phyloP scores from a whole-genome alignment of 495 filamentous ascomycete species.

The Trypethelium eluteriae region DNA sequence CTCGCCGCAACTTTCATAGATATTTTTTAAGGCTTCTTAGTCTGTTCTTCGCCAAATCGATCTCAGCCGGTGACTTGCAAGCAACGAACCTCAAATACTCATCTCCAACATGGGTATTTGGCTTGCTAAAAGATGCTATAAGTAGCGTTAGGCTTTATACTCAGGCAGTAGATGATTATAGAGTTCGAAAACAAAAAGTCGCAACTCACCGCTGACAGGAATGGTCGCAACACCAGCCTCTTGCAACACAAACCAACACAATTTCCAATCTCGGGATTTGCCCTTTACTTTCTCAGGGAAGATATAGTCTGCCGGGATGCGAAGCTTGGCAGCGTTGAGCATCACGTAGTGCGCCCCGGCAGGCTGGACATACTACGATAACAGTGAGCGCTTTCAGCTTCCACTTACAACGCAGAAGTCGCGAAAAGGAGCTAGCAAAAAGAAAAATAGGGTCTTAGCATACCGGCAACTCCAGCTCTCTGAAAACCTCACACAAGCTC shows the following conservation, averaged over 20 bases:
- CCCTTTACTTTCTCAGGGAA: not conserved
- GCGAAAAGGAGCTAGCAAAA: too few species aligned
- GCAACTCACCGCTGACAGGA: slow-evolving; percentile 1
- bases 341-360: slow-evolving; percentile 18
- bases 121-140: not conserved
- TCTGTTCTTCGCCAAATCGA: not conserved
- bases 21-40: not conserved
- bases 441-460: not conserved
- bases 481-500: slow-evolving; percentile 13
- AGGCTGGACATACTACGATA: slow-evolving; percentile 19
- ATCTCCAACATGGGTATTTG: not conserved
- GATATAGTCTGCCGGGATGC: not conserved
- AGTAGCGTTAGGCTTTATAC: not conserved
- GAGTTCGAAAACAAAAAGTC: not conserved
- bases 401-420: too few species aligned
- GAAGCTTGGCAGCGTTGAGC: slow-evolving; percentile 8
- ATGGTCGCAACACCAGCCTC: slow-evolving; percentile 18
- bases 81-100: not conserved
- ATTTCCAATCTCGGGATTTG: slow-evolving; percentile 11
- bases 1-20: not conserved
- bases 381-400: slow-evolving; percentile 13
- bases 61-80: not conserved
- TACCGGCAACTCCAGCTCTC: slow-evolving; percentile 17
- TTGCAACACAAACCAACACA: slow-evolving; percentile 18
- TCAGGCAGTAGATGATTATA: not conserved